Evolutionary conservation across 2,329 filamentous ascomycete species (phyloP), one percentile per base, ranked within the genome.

Genomic region (Verticillium tricorpus): DNA sequence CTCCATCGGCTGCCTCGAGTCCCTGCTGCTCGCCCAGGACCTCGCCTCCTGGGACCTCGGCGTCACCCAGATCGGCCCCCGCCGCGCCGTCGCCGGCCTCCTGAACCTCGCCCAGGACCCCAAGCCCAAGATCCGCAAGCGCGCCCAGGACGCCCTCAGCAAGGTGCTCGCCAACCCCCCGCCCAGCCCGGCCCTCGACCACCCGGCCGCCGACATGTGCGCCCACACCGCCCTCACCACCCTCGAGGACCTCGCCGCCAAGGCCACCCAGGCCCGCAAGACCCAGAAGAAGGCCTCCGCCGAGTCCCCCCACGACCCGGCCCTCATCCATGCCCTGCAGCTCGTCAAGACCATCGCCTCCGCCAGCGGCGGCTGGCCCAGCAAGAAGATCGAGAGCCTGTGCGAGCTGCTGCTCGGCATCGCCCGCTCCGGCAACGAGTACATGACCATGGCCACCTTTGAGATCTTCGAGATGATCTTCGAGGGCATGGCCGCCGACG

Each of bases 401-500:
- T 97, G 93, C 74, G 93, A 98, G 75, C 79, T 97, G 60, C 79
- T 99, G 62, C 85, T 99, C 67, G 88, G 88, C 67, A 96, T 98
- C 64, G 94, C 94, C 34, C 89, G 89, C 71, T 93, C 91, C 9
- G 95, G 88, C 74, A 97, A 96, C 73, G 93, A 98, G 73, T 96
- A 94, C 74, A 89, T 99, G 81, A 96, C 93, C 35, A 96, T 98
- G 89, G 90, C 92, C 12, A 91, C 93, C 0, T 97, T 99, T 69
- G 94, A 97, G 67, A 94, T 98, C 4, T 99, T 99, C 70, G 95
- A 99, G 74, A 90, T 96, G 74, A 96, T 98, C 55, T 98, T 99
- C 67, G 89, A 90, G 69, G 90, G 93, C 8, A 93, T 99, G 89
- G 86, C 82, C 28, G 28, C 28, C n/a, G 90, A 93, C 67, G 92